Conservation (phyloP, 1,284 basidiomycete species). For the Moniliella sp. region DNA sequence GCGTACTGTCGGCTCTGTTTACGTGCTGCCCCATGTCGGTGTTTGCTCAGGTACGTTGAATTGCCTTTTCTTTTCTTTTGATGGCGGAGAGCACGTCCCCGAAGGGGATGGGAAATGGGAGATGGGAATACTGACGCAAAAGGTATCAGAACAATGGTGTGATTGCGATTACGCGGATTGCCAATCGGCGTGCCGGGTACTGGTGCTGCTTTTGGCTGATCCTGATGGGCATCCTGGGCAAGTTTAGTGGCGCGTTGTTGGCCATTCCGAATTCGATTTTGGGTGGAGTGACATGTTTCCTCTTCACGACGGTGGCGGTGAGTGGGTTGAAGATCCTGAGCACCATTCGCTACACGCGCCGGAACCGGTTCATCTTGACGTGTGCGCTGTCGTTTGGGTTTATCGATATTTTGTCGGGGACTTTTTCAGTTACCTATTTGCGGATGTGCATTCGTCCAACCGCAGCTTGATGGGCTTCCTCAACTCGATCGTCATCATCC, state of each 20-base stretch:
- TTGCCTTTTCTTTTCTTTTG: no score
- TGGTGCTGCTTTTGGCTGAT: slow-evolving; percentile 19
- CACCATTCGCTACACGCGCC: slow-evolving; percentile 45
- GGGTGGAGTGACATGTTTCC: slow-evolving; percentile 41
- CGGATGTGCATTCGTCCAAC: slow-evolving; percentile 45
- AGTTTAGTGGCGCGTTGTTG: slow-evolving; percentile 45
- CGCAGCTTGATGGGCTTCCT: slow-evolving; percentile 59
- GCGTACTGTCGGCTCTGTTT: slow-evolving; percentile 48
- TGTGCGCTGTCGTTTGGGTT: slow-evolving; percentile 49
- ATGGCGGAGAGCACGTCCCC: no score
- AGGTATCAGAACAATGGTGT: slow-evolving; percentile 55
- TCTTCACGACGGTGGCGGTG: slow-evolving; percentile 35
- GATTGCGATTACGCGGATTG: slow-evolving; percentile 34
- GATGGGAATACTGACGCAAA: no score
- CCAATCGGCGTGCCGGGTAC: slow-evolving; percentile 17
- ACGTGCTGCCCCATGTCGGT: slow-evolving; percentile 57
- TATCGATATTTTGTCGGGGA: slow-evolving; percentile 41
- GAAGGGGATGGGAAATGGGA: no score
- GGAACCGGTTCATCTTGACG: slow-evolving; percentile 49
- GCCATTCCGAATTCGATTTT: slow-evolving; percentile 54
- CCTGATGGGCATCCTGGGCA: slow-evolving; percentile 41
- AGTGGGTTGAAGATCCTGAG: slow-evolving; percentile 55
- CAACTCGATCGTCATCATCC: slow-evolving; percentile 29
- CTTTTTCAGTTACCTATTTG: slow-evolving; percentile 37
- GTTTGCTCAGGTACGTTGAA: slow-evolving; percentile 40